Percentiles rank a stretch among this genome's conserved stretches.
phyloP scores from a whole-genome alignment of 139 green algal species.

The Trebouxia sp. region DNA sequence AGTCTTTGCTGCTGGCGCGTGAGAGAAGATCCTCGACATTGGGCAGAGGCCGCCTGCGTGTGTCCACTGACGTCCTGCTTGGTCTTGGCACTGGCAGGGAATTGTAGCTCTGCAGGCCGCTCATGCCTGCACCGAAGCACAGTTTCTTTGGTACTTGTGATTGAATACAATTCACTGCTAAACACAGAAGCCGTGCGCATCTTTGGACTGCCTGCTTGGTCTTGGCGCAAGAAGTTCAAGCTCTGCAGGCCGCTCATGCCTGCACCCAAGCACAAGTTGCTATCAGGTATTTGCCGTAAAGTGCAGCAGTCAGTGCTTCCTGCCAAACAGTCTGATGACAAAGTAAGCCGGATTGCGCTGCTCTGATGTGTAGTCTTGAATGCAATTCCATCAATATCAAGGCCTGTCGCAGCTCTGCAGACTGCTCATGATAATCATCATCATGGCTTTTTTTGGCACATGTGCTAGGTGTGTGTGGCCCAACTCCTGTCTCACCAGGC shows the following conservation, averaged over 20 bases:
- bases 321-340: no score
- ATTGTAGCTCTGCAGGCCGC: constrained; percentile 6
- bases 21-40: neutral
- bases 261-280: no score
- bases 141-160: no score
- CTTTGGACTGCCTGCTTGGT: neutral
- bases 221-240: neutral
- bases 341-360: no score
- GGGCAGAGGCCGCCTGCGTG: neutral
- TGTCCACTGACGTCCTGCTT: neutral
- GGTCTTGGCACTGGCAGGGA: neutral
- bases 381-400: neutral
- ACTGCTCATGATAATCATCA: no score
- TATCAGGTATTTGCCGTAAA: no score
- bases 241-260: constrained; percentile 4
- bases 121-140: neutral
- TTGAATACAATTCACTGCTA: neutral
- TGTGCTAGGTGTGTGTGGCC: no score
- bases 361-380: no score
- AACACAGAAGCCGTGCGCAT: neutral
- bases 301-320: no score
- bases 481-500: no score
- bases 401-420: neutral
- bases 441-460: no score
- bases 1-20: neutral